These are phyloP conservation scores for Desmodesmus armatus DNA, from an alignment of 139 green algal species.

Conservation along the genomic window DNA sequence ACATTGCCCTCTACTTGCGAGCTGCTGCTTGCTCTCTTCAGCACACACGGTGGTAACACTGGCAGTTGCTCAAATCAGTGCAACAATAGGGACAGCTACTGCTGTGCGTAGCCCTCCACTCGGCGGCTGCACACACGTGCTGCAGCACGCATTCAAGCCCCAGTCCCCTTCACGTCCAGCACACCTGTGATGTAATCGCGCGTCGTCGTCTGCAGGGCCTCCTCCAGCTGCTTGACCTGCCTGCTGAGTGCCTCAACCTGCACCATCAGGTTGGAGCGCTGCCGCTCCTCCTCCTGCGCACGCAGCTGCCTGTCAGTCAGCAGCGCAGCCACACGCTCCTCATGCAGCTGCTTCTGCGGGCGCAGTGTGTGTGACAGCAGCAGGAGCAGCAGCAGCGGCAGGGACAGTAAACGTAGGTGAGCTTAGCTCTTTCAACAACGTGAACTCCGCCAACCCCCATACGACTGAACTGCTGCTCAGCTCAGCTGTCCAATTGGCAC, in stretches of 20 bases:
- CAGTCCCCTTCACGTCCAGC: background rate
- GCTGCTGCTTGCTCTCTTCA: too few species aligned
- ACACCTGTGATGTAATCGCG: slow-evolving; percentile 83
- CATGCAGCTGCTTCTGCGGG: slow-evolving; percentile 76
- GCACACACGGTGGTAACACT: too few species aligned
- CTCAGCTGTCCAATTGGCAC: background rate
- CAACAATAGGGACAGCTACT: too few species aligned
- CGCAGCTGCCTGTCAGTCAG: slow-evolving; percentile 83
- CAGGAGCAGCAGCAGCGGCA: background rate
- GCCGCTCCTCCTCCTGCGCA: slow-evolving; percentile 75
- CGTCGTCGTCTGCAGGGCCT: slow-evolving; percentile 78
- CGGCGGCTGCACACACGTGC: background rate
- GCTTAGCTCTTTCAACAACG: background rate
- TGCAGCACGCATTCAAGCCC: too few species aligned
- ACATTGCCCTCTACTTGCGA: too few species aligned
- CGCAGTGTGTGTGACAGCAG: background rate
- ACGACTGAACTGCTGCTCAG: background rate
- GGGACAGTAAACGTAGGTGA: background rate
- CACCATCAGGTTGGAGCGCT: slow-evolving; percentile 50
- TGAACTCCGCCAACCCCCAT: background rate
- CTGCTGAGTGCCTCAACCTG: slow-evolving; percentile 59
- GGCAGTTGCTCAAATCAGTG: too few species aligned
- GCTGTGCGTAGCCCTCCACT: too few species aligned
- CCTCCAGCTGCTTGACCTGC: slow-evolving; percentile 72
- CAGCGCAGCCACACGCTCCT: slow-evolving; percentile 82